Evolutionary conservation across 768 basidiomycete species (phyloP).

Genomic region (Tephrocybe rancida): DNA sequence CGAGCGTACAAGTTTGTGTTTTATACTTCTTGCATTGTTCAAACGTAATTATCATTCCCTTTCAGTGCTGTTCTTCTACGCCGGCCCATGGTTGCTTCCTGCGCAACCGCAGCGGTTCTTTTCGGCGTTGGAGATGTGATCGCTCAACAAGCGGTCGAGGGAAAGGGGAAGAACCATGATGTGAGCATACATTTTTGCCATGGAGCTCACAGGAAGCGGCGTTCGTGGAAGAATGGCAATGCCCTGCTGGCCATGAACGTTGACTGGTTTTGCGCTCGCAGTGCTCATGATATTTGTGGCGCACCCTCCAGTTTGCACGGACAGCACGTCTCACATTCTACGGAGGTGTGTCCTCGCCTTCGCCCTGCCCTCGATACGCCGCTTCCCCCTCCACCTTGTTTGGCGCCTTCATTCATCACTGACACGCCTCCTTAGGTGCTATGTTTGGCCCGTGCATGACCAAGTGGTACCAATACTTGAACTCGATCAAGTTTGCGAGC

Average conservation of each 20-base stretch:
- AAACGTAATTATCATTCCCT: background rate
- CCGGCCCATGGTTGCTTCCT: conserved; percentile 65
- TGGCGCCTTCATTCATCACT: background rate
- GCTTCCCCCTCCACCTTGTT: background rate
- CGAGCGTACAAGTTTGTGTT: conserved; percentile 11
- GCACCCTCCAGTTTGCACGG: conserved; percentile 45
- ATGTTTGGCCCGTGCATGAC: conserved; percentile 84
- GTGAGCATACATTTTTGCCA: conserved; percentile 42
- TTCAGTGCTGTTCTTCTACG: conserved; percentile 59
- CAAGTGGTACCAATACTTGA: conserved; percentile 78
- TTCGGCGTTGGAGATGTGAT: conserved; percentile 80
- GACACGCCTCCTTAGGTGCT: conserved; percentile 39
- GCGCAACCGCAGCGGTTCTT: conserved; percentile 62
- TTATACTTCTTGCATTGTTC: background rate
- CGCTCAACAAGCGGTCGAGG: conserved; percentile 86
- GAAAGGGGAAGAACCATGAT: conserved; percentile 73
- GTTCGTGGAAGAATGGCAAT: background rate
- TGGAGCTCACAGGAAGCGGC: background rate
- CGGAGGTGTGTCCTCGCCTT: conserved; percentile 51
- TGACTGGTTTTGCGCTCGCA: background rate
- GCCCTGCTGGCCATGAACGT: background rate
- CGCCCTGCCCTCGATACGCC: background rate
- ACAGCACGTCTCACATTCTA: conserved; percentile 72
- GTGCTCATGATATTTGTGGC: background rate
- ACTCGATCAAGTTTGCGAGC: conserved; percentile 66